Conservation (phyloP, 192 early-diverging fungal genomes). For the Coemansia sp. region DNA sequence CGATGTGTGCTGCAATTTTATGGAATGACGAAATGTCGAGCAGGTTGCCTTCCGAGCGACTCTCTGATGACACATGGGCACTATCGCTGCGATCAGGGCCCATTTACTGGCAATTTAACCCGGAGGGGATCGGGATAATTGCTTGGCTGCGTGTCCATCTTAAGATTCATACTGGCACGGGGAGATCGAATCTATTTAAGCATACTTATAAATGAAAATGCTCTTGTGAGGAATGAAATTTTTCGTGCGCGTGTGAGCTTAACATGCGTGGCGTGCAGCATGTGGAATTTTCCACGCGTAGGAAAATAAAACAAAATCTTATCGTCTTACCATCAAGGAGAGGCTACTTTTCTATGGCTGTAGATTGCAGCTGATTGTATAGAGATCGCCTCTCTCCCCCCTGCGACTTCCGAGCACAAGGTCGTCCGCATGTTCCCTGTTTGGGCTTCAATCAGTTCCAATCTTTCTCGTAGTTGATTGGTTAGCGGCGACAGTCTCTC, state of each 20-base stretch:
- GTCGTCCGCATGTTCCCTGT: background rate
- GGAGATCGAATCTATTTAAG: background rate
- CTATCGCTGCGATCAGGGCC: background rate
- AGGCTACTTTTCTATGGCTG: background rate
- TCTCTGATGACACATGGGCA: background rate
- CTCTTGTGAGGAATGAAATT: background rate
- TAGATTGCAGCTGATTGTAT: conserved; percentile 1
- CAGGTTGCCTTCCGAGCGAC: background rate
- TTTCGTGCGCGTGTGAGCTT: background rate
- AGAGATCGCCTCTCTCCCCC: background rate
- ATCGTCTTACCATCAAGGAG: background rate
- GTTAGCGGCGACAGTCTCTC: background rate
- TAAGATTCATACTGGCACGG: background rate
- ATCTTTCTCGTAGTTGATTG: background rate
- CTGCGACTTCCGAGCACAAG: conserved; percentile 3
- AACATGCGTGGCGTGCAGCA: background rate
- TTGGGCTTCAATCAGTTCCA: background rate
- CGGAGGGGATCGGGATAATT: background rate
- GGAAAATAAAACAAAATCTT: background rate
- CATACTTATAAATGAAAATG: background rate
- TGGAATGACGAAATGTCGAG: background rate
- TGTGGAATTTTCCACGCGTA: conserved; percentile 1
- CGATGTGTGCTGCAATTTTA: background rate
- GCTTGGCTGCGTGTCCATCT: background rate
- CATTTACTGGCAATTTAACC: background rate